Percentiles rank a stretch among this genome's conserved stretches.
Evolutionary conservation across 148 eudicot genomes (phyloP).

Genomic region (Cornus kousa): DNA sequence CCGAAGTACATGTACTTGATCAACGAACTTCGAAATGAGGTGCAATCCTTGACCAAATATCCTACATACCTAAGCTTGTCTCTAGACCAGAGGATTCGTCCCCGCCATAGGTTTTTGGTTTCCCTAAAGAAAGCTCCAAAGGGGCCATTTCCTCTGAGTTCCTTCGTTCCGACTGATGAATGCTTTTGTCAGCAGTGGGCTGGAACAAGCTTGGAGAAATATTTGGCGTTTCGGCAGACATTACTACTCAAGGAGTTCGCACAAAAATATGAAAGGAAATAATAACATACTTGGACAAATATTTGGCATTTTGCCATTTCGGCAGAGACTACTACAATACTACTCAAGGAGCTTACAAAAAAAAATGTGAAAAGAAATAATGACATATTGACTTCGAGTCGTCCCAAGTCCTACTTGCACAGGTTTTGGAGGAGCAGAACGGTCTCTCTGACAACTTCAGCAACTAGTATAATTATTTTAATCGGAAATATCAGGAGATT

Average conservation of each 20-base stretch:
- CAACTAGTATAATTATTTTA: not conserved
- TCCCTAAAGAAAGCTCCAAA: slow-evolving; percentile 77
- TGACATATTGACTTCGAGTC: not conserved
- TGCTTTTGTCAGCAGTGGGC: slow-evolving; percentile 90
- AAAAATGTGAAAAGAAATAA: slow-evolving; percentile 61
- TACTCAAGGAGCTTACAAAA: slow-evolving; percentile 74
- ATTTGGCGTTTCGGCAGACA: slow-evolving; percentile 78
- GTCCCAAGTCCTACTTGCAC: not conserved
- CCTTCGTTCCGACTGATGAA: slow-evolving; percentile 87
- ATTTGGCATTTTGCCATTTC: slow-evolving; percentile 81
- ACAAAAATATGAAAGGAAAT: slow-evolving; percentile 64
- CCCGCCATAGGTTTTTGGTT: slow-evolving; percentile 86
- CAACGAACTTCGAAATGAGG: slow-evolving; percentile 86
- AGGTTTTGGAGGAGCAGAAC: not conserved
- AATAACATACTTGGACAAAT: slow-evolving; percentile 47
- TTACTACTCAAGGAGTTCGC: slow-evolving; percentile 78
- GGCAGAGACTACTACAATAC: slow-evolving; percentile 67
- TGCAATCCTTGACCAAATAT: slow-evolving; percentile 79
- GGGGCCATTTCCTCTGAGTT: slow-evolving; percentile 94
- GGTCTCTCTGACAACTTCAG: slow-evolving; percentile 2
- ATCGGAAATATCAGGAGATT: not conserved
- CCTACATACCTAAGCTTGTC: slow-evolving; percentile 94
- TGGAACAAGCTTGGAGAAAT: slow-evolving; percentile 77
- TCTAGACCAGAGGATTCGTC: slow-evolving; percentile 92
- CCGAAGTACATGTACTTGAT: slow-evolving; percentile 84